Conservation (phyloP, 2,329 filamentous ascomycete species). For the Coniochaeta prunicola region DNA sequence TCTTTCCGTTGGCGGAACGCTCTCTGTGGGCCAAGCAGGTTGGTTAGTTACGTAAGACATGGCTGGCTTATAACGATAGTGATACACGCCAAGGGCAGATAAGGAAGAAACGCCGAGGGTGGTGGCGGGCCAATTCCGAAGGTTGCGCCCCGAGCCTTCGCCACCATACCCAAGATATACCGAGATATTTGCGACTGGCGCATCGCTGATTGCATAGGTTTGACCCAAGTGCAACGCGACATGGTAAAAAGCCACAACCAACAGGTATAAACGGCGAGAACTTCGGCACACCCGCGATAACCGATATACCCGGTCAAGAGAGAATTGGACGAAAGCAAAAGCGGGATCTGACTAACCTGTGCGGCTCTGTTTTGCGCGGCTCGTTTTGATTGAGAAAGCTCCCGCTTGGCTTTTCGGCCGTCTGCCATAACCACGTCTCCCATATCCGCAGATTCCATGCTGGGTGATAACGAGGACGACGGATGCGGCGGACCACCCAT, state of each 20-base stretch:
- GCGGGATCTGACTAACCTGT: conserved; percentile 62
- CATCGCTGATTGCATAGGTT: conserved; percentile 5
- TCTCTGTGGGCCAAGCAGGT: conserved; percentile 48
- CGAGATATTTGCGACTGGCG: background rate
- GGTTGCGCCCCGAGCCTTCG: background rate
- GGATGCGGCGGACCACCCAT: background rate
- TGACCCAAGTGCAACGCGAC: background rate
- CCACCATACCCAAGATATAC: background rate
- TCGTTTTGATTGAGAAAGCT: conserved; percentile 90
- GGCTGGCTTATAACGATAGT: conserved; percentile 19
- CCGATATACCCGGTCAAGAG: background rate
- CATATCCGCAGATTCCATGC: conserved; percentile 20
- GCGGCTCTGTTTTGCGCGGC: conserved; percentile 95
- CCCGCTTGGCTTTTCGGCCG: conserved; percentile 74
- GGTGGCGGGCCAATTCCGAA: background rate
- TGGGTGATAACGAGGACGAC: conserved; percentile 6
- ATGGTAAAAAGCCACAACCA: background rate
- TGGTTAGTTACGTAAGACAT: conserved; percentile 19
- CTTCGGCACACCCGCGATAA: conserved; percentile 1
- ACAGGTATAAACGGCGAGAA: too few species aligned
- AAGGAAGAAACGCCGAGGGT: background rate
- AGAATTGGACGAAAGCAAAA: conserved; percentile 4
- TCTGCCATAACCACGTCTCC: conserved; percentile 32
- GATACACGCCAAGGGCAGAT: conserved; percentile 16
- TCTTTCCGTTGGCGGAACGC: conserved; percentile 97